phyloP scores from a whole-genome alignment of 768 basidiomycete genomes.

The Strobilomyces dryophilus region DNA sequence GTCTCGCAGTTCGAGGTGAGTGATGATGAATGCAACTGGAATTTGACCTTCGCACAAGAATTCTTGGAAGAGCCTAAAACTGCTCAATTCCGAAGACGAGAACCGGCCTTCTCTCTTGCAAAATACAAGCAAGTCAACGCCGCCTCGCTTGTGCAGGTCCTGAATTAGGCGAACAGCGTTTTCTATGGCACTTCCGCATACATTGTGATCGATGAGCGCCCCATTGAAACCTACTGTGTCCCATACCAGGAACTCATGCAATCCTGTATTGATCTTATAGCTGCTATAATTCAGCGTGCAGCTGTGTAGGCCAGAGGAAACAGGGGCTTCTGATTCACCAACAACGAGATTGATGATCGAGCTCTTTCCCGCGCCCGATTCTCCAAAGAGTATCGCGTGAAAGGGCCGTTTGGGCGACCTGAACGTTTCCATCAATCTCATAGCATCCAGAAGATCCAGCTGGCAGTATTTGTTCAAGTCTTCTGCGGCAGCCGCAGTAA shows the following conservation, averaged over 20 bases:
- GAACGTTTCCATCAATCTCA: constrained; percentile 10
- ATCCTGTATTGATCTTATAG: constrained; percentile 23
- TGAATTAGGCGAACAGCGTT: constrained; percentile 29
- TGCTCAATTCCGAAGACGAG: constrained; percentile 22
- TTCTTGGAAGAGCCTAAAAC: constrained; percentile 35
- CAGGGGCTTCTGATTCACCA: constrained; percentile 17
- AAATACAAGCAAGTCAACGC: constrained; percentile 38
- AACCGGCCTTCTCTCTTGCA: constrained; percentile 32
- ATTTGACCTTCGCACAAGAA: constrained; percentile 36
- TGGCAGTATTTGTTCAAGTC: constrained; percentile 12
- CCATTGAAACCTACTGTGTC: constrained; percentile 33
- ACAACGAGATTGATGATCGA: constrained; percentile 39
- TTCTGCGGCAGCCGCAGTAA: not conserved
- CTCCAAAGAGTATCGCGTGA: constrained; percentile 38
- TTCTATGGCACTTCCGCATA: constrained; percentile 16
- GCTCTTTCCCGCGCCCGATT: constrained; percentile 39
- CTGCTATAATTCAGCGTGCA: constrained; percentile 31
- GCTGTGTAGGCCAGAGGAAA: constrained; percentile 25
- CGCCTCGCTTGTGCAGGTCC: constrained; percentile 25
- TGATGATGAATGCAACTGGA: constrained; percentile 38
- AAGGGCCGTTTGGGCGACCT: constrained; percentile 10
- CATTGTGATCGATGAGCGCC: constrained; percentile 1
- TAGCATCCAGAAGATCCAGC: constrained; percentile 10
- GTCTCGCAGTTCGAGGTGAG: constrained; percentile 31
- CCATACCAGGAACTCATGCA: constrained; percentile 24